A percentile compares a stretch with the other conserved stretches of the same genome.
Evolutionary conservation across 768 basidiomycete genomes (phyloP).

Genomic region (Piloderma croceum): DNA sequence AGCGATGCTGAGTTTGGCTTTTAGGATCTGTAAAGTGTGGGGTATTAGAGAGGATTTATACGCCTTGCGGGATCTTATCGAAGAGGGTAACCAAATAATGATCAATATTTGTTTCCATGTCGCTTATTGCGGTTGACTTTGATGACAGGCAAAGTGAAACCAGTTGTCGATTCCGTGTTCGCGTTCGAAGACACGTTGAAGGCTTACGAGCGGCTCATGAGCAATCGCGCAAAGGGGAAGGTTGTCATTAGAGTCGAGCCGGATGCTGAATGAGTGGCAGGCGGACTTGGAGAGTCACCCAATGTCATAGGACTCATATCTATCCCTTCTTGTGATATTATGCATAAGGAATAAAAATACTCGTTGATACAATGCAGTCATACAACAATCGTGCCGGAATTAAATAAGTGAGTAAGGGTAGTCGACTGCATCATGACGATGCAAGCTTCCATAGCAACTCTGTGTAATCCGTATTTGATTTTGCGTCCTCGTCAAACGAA

Average conservation of each 20-base stretch:
- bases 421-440: not conserved
- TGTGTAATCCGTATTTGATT: too few species aligned
- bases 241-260: constrained; percentile 50
- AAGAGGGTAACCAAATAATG: constrained; percentile 32
- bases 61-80: constrained; percentile 31
- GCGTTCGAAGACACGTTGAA: constrained; percentile 49
- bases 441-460: not conserved
- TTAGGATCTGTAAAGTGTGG: constrained; percentile 29
- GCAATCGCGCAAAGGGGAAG: constrained; percentile 56
- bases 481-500: not conserved
- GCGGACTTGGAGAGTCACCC: too few species aligned
- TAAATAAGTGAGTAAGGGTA: too few species aligned
- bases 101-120: not conserved
- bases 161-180: constrained; percentile 54
- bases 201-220: constrained; percentile 60
- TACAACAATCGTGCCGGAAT: too few species aligned
- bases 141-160: constrained; percentile 42
- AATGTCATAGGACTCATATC: too few species aligned
- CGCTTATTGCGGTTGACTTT: not conserved
- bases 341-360: too few species aligned
- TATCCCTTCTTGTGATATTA: too few species aligned
- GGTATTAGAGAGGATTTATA: constrained; percentile 32
- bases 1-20: not conserved
- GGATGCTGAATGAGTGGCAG: not conserved
- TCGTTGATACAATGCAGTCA: too few species aligned